phyloP scores from a whole-genome alignment of 129 eudicot species.

The Pulicaria dysenterica region DNA sequence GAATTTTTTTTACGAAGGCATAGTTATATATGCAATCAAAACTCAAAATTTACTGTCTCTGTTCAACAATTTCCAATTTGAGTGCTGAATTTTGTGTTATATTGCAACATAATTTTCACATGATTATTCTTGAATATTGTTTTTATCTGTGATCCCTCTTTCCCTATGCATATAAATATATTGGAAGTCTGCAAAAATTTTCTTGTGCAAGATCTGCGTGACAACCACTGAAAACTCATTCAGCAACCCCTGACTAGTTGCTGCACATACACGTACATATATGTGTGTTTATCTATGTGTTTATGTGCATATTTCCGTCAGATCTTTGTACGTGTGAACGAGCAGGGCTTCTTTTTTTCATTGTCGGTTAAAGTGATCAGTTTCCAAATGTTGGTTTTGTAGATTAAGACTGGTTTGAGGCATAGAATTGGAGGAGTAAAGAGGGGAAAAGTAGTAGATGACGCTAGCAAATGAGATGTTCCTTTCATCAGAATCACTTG shows the following conservation, averaged over 20 bases:
- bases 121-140: conserved; percentile 20
- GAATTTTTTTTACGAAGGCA: neutral
- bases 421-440: neutral
- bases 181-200: neutral
- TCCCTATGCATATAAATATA: neutral
- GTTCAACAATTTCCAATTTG: neutral
- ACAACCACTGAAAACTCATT: neutral
- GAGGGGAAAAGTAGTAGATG: conserved; percentile 8
- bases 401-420: conserved; percentile 11
- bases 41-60: conserved; percentile 3
- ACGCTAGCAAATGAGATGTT: conserved; percentile 43
- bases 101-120: conserved; percentile 20
- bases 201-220: conserved; percentile 19
- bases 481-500: conserved; percentile 63
- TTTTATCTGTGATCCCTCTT: conserved; percentile 17
- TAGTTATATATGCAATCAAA: neutral
- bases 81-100: conserved; percentile 26
- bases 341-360: neutral
- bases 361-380: conserved; percentile 1
- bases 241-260: neutral
- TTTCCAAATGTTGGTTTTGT: conserved; percentile 3
- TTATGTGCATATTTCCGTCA: neutral
- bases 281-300: neutral
- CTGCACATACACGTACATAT: neutral
- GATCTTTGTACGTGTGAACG: neutral